phyloP scores from a whole-genome alignment of 495 filamentous ascomycete genomes.

The Penicillium parvum region DNA sequence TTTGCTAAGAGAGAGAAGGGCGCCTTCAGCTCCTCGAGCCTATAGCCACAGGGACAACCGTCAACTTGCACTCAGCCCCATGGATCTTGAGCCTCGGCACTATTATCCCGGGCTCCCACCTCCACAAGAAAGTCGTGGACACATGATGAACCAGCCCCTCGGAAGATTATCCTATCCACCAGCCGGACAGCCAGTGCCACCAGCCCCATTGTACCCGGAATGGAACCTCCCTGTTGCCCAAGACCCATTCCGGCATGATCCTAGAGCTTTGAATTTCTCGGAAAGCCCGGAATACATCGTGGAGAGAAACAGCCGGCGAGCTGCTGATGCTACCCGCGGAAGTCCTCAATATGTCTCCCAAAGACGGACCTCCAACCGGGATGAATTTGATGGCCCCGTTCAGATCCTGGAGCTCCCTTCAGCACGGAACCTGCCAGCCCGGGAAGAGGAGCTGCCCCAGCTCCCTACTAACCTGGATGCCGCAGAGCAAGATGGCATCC shows the following conservation, averaged over 20 bases:
- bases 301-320: slow-evolving; percentile 36
- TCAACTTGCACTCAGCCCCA: slow-evolving; percentile 15
- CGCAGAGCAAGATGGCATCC: slow-evolving; percentile 77
- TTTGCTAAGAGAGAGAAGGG: slow-evolving; percentile 32
- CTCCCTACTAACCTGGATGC: slow-evolving; percentile 78
- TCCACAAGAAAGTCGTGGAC: slow-evolving; percentile 22
- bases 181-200: slow-evolving; percentile 29
- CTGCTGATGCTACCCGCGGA: slow-evolving; percentile 43
- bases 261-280: slow-evolving; percentile 26
- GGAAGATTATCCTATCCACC: slow-evolving; percentile 38
- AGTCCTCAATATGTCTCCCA: slow-evolving; percentile 55
- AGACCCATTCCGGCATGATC: slow-evolving; percentile 32
- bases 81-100: slow-evolving; percentile 32
- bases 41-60: slow-evolving; percentile 30
- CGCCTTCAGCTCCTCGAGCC: slow-evolving; percentile 28
- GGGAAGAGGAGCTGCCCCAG: slow-evolving; percentile 74
- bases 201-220: slow-evolving; percentile 31
- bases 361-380: slow-evolving; percentile 71
- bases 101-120: slow-evolving; percentile 29
- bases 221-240: slow-evolving; percentile 33
- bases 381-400: slow-evolving; percentile 84
- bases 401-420: slow-evolving; percentile 69
- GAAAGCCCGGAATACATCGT: slow-evolving; percentile 40
- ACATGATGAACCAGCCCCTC: slow-evolving; percentile 19
- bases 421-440: slow-evolving; percentile 60